These are phyloP conservation scores for Penicillium sp. DNA, from an alignment of 2,329 filamentous ascomycete species.

Conservation along the genomic window DNA sequence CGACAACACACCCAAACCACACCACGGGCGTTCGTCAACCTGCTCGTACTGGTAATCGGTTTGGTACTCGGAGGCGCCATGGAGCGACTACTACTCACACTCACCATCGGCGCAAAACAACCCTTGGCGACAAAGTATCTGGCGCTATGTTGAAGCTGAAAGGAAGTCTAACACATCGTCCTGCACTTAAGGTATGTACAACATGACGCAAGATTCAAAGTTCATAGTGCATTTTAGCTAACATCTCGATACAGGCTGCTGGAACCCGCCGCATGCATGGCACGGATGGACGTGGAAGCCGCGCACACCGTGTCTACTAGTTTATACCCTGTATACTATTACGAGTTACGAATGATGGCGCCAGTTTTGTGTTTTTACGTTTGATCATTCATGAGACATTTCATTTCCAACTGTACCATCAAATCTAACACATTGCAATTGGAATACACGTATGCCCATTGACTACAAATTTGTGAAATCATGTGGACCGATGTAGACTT, in stretches of 20 bases:
- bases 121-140: constrained; percentile 73
- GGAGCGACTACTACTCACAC: constrained; percentile 23
- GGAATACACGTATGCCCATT: too few species aligned
- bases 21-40: neutral
- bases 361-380: neutral
- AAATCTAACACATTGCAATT: neutral
- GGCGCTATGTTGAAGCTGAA: constrained; percentile 73
- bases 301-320: constrained; percentile 22
- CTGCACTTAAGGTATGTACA: constrained; percentile 61
- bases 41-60: neutral
- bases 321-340: constrained; percentile 5
- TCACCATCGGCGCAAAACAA: constrained; percentile 66
- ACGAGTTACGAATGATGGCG: neutral
- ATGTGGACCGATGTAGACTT: too few species aligned
- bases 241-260: constrained; percentile 56
- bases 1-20: constrained; percentile 36
- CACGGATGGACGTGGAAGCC: constrained; percentile 65
- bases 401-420: neutral
- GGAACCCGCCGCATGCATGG: constrained; percentile 72
- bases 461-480: too few species aligned
- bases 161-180: constrained; percentile 66
- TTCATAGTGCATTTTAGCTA: neutral
- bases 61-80: constrained; percentile 9
- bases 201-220: constrained; percentile 23
- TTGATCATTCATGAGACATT: neutral